Base-by-base conservation (phyloP, 768 basidiomycete genomes). In the Pleurotus sapidus region DNA sequence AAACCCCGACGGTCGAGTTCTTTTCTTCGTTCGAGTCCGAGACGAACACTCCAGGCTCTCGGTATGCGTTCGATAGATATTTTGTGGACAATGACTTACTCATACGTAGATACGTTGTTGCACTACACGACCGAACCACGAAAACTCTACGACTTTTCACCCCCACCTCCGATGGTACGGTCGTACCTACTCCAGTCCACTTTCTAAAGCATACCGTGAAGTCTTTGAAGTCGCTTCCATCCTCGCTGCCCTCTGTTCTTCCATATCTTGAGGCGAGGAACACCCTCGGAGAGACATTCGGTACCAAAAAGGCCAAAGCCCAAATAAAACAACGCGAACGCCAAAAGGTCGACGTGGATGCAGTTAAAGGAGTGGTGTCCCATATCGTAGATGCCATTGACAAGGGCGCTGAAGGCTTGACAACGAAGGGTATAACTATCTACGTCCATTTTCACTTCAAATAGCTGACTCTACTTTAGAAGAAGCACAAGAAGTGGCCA, bases 261-360 rank as follows among this genome's bases (percentile, higher is more conserved):
- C 81, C 86, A 58, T 84, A 81, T 57, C 73, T 80, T 40, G 79
- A 86, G 50, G 88, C 87, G 14, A 81, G 87, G 42, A 90, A 83
- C 55, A 78, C 83, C n/a, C 82, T 99, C 1, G 95, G 96, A 30
- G 88, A 94, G 69, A 84, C 90, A 1, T 99, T 99, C 61, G 96
- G 96, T 18, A 96, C 95, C 23, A 92, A 94, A 74, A 98, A 97
- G 68, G 93, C 94, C 46, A 89, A 93, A 70, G 83, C 84, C 8
- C 86, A 84, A 25, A 95, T 98, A 66, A 83, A 83, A 53, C 89
- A 93, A 3, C 83, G 82, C 54, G 94, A 95, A 71, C 83, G 96
- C 61, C 96, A 95, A 73, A 87, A 86, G 68, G 87, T 99, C 38
- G 94, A 97, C 73, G 84, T 91, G 17, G 76, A 79, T 57, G 93